These are phyloP conservation scores for Irineochytrium annulatum DNA, from an alignment of 192 early-diverging fungal species.

Conservation along the genomic window DNA sequence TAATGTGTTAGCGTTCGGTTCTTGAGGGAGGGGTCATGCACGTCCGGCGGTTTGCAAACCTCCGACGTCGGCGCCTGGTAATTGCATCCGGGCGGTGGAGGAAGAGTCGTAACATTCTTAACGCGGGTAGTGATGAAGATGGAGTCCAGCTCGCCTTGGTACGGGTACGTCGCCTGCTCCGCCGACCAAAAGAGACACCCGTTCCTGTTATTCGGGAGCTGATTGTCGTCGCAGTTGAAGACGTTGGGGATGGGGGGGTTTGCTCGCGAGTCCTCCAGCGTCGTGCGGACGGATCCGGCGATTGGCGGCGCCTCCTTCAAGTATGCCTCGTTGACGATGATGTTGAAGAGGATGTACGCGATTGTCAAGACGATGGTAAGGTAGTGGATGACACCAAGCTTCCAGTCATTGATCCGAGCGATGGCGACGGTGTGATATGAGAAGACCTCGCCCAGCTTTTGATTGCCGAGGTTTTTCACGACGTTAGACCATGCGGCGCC, in stretches of 20 bases:
- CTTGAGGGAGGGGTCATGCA: too few relatives aligned
- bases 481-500: too few relatives aligned
- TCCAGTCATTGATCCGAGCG: background rate
- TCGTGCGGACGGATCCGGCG: slow-evolving; percentile 10
- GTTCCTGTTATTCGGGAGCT: too few relatives aligned
- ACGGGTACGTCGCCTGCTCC: too few relatives aligned
- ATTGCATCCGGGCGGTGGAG: slow-evolving; percentile 12
- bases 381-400: slow-evolving; percentile 14
- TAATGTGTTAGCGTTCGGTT: too few relatives aligned
- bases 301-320: slow-evolving; percentile 27
- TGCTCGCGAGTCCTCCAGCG: background rate
- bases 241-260: background rate
- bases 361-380: slow-evolving; percentile 19
- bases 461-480: too few relatives aligned
- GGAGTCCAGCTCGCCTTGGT: slow-evolving; percentile 23
- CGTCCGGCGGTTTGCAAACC: slow-evolving; percentile 6
- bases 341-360: slow-evolving; percentile 35
- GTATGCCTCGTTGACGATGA: slow-evolving; percentile 26
- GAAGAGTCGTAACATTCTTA: slow-evolving; percentile 12
- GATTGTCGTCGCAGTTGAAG: too few relatives aligned
- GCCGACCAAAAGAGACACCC: too few relatives aligned
- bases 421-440: too few relatives aligned
- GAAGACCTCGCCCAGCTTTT: too few relatives aligned
- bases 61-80: slow-evolving; percentile 4
- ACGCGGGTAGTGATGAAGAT: slow-evolving; percentile 38